These are phyloP conservation scores for Fragaria iinumae DNA, from an alignment of 306 rosid species.

Conservation along the genomic window DNA sequence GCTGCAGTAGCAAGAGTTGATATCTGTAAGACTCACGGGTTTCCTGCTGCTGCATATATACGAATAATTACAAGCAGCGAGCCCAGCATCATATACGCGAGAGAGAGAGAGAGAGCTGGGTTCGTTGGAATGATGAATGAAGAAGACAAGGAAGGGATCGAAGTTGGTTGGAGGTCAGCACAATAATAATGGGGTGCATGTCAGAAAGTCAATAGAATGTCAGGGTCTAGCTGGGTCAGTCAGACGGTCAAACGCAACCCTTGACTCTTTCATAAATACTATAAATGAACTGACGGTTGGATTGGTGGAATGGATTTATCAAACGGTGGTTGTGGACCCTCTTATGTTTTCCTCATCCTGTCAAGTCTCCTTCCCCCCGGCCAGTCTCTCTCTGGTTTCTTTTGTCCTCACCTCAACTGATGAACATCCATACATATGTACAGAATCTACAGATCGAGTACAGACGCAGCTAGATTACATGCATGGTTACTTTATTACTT, in stretches of 20 bases:
- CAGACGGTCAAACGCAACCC: slow-evolving; percentile 32
- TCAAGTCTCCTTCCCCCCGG: slow-evolving; percentile 5
- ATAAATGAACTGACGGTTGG: slow-evolving; percentile 27
- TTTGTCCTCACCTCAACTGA: not conserved
- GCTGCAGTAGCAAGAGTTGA: not conserved
- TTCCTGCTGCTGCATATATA: not conserved
- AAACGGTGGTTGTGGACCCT: slow-evolving; percentile 53
- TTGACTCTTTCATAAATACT: slow-evolving; percentile 12
- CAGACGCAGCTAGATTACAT: no score
- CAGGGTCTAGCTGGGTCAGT: slow-evolving; percentile 39
- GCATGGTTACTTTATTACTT: no score
- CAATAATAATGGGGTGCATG: slow-evolving; percentile 15
- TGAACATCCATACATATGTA: not conserved
- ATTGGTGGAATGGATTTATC: slow-evolving; percentile 20
- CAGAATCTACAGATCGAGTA: not conserved
- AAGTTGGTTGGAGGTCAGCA: not conserved
- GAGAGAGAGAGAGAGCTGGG: not conserved
- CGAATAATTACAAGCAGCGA: not conserved
- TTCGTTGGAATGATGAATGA: not conserved
- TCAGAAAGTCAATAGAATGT: slow-evolving; percentile 47
- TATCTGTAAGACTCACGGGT: not conserved
- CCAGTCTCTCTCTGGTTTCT: not conserved
- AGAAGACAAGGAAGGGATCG: not conserved
- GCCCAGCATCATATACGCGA: not conserved
- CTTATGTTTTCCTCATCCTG: not conserved